phyloP scores from a whole-genome alignment of 371 early-diverging fungal species.

The Apophysomyces variabilis region DNA sequence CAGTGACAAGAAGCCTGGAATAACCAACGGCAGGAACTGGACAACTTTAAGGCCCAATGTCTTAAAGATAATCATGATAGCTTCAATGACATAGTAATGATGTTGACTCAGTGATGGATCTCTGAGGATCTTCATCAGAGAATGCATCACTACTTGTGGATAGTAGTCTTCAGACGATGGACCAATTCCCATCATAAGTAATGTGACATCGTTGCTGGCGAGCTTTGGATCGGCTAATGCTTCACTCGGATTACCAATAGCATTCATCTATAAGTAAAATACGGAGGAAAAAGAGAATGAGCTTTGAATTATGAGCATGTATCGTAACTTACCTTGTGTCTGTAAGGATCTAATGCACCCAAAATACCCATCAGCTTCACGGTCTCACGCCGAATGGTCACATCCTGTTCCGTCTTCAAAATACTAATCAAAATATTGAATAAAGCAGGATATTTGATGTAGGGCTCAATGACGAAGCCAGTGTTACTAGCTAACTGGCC shows the following conservation, averaged over 20 bases:
- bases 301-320: background rate
- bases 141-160: conserved; percentile 86
- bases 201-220: conserved; percentile 65
- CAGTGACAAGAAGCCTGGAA: conserved; percentile 70
- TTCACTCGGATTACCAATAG: conserved; percentile 61
- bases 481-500: conserved; percentile 87
- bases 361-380: conserved; percentile 92
- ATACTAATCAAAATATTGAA: conserved; percentile 81
- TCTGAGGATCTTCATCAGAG: conserved; percentile 88
- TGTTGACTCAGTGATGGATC: conserved; percentile 83
- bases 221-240: conserved; percentile 60
- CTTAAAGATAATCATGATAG: conserved; percentile 93
- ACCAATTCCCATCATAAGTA: conserved; percentile 75
- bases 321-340: conserved; percentile 68
- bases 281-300: background rate
- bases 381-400: conserved; percentile 78
- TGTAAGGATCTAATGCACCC: conserved; percentile 96
- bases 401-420: conserved; percentile 82
- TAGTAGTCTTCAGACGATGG: conserved; percentile 87
- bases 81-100: conserved; percentile 90
- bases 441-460: conserved; percentile 86
- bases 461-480: conserved; percentile 92
- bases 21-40: conserved; percentile 79
- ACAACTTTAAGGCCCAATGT: conserved; percentile 85
- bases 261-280: conserved; percentile 40